Conservation (phyloP, 148 eudicot species). For the Cornus controversa region DNA sequence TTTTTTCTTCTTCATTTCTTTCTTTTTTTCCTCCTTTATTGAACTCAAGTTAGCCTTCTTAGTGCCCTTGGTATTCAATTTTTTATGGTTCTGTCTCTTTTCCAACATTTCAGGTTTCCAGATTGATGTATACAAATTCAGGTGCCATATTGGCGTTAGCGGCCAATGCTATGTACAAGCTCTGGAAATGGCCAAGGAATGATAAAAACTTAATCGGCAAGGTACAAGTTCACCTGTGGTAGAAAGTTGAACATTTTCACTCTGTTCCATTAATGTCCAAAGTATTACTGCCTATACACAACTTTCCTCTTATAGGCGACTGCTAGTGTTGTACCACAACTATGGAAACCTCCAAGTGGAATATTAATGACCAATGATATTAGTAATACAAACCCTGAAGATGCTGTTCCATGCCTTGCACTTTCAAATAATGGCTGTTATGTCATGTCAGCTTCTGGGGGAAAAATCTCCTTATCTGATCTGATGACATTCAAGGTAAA, state of each 20-base stretch:
- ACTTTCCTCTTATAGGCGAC: slow-evolving; percentile 6
- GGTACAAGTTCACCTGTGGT: not conserved
- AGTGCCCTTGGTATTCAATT: not conserved
- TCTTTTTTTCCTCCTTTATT: too few relatives aligned
- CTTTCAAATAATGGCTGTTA: slow-evolving; percentile 14
- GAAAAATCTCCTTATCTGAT: slow-evolving; percentile 7
- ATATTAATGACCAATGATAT: slow-evolving; percentile 11
- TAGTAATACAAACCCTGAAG: slow-evolving; percentile 6
- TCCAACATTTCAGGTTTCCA: slow-evolving; percentile 9
- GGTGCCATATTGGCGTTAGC: slow-evolving; percentile 16
- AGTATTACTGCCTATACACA: not conserved
- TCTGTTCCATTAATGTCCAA: not conserved
- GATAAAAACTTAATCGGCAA: not conserved
- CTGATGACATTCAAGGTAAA: slow-evolving; percentile 10
- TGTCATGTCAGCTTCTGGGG: slow-evolving; percentile 17
- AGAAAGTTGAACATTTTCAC: not conserved
- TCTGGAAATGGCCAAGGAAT: slow-evolving; percentile 17
- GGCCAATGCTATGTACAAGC: slow-evolving; percentile 10
- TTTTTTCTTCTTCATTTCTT: too few relatives aligned
- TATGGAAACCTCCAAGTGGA: slow-evolving; percentile 11
- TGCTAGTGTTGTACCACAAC: slow-evolving; percentile 5
- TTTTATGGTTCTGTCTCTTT: not conserved
- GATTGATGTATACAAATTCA: slow-evolving; percentile 14
- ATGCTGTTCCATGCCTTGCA: slow-evolving; percentile 15
- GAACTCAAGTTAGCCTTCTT: not conserved